Evolutionary conservation across 768 basidiomycete species (phyloP).

Genomic region (Collybia mongolica): DNA sequence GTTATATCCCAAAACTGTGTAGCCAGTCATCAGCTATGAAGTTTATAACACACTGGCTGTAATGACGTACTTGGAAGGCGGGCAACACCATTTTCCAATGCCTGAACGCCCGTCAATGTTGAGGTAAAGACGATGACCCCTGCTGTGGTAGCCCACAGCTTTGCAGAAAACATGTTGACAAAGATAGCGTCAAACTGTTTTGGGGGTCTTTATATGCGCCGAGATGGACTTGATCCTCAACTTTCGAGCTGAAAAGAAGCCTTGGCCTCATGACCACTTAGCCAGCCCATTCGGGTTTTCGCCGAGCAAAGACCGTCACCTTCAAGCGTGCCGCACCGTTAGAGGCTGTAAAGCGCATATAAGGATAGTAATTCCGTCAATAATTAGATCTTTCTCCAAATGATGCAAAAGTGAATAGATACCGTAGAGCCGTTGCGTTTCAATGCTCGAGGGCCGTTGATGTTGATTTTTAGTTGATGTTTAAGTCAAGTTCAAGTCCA

Average conservation of each 20-base stretch:
- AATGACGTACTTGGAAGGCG: conserved; percentile 32
- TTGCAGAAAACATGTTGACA: conserved; percentile 18
- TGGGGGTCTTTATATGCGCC: neutral
- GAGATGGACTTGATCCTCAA: neutral
- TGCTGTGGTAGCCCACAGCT: conserved; percentile 18
- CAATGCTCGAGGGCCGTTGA: neutral
- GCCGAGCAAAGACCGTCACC: conserved; percentile 17
- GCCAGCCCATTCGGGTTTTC: conserved; percentile 1
- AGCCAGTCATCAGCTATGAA: neutral
- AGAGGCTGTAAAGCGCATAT: conserved; percentile 6
- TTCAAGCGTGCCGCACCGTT: neutral
- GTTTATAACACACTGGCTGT: neutral
- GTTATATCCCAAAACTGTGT: conserved; percentile 60
- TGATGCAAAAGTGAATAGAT: conserved; percentile 7
- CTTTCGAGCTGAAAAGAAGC: conserved; percentile 2
- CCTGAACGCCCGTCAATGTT: conserved; percentile 8
- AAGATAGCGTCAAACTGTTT: conserved; percentile 1
- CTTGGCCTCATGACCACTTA: conserved; percentile 8
- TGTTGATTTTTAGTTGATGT: neutral
- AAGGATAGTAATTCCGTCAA: conserved; percentile 12
- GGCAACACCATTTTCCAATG: conserved; percentile 31
- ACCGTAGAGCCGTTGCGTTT: neutral
- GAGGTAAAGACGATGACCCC: conserved; percentile 13
- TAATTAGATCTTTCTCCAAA: conserved; percentile 12
- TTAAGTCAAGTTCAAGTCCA: too few species aligned